These are phyloP conservation scores for Verbascum thapsus DNA, from an alignment of 257 asterid genomes.

Conservation along the genomic window DNA sequence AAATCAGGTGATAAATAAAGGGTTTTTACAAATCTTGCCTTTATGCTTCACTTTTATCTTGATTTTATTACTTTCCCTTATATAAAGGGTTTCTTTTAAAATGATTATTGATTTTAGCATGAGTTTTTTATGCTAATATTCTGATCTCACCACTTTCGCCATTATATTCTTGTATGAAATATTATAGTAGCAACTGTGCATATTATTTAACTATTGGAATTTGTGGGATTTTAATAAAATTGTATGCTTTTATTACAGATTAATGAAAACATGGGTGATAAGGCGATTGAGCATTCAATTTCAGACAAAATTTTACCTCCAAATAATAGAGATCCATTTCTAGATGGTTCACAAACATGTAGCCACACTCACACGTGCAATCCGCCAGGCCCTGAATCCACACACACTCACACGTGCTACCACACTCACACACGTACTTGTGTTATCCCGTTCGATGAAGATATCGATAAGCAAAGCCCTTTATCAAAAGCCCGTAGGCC, in stretches of 20 bases:
- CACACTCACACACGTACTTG: conserved; percentile 69
- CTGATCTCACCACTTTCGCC: conserved; percentile 19
- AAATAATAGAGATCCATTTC: conserved; percentile 45
- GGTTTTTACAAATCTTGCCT: conserved; percentile 15
- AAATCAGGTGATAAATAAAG: neutral
- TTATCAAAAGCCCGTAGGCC: conserved; percentile 35
- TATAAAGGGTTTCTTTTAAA: neutral
- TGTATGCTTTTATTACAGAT: conserved; percentile 10
- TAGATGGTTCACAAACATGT: conserved; percentile 55
- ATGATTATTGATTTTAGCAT: neutral
- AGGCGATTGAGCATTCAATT: conserved; percentile 42
- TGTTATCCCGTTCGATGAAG: conserved; percentile 37
- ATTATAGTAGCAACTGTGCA: neutral
- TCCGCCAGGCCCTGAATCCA: conserved; percentile 57
- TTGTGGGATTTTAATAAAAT: neutral
- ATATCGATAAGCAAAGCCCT: conserved; percentile 17
- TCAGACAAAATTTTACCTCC: conserved; percentile 28
- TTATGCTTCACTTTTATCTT: conserved; percentile 18
- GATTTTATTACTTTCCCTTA: conserved; percentile 15
- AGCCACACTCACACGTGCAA: conserved; percentile 75
- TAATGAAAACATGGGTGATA: conserved; percentile 40
- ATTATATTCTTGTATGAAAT: conserved; percentile 20
- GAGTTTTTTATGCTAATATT: too few species aligned
- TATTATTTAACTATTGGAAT: conserved; percentile 9
- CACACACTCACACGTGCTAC: conserved; percentile 73